These are phyloP conservation scores for Saposhnikovia divaricata DNA, from an alignment of 129 eudicot species.

Conservation along the genomic window DNA sequence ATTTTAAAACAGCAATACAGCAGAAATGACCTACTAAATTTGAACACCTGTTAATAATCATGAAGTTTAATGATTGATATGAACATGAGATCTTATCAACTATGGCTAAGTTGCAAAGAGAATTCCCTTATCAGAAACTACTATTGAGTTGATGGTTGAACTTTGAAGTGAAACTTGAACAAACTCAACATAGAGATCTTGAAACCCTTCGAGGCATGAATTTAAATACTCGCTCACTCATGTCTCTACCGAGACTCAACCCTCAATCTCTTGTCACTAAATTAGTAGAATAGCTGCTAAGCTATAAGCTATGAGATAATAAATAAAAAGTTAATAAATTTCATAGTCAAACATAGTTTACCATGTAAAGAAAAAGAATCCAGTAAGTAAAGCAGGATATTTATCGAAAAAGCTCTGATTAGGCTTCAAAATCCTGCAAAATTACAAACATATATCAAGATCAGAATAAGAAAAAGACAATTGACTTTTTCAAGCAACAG, in stretches of 20 bases:
- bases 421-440: slow-evolving; percentile 30
- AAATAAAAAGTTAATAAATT: not conserved
- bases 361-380: slow-evolving; percentile 65
- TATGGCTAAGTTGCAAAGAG: not conserved
- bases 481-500: not conserved
- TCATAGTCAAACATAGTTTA: slow-evolving; percentile 10
- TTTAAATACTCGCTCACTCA: not conserved
- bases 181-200: not conserved
- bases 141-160: not conserved
- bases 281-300: not conserved
- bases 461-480: not conserved
- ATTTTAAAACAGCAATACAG: no score
- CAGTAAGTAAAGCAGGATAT: slow-evolving; percentile 45
- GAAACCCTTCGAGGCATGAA: not conserved
- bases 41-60: not conserved
- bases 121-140: not conserved
- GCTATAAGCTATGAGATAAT: not conserved
- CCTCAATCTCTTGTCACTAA: not conserved
- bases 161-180: not conserved
- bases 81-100: not conserved
- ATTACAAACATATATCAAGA: not conserved
- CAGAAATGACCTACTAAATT: not conserved
- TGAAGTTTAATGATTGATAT: not conserved
- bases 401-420: slow-evolving; percentile 35
- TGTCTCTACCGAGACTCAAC: not conserved